These are phyloP conservation scores for Mycena leptocephala DNA, from an alignment of 768 basidiomycete species.

Conservation along the genomic window DNA sequence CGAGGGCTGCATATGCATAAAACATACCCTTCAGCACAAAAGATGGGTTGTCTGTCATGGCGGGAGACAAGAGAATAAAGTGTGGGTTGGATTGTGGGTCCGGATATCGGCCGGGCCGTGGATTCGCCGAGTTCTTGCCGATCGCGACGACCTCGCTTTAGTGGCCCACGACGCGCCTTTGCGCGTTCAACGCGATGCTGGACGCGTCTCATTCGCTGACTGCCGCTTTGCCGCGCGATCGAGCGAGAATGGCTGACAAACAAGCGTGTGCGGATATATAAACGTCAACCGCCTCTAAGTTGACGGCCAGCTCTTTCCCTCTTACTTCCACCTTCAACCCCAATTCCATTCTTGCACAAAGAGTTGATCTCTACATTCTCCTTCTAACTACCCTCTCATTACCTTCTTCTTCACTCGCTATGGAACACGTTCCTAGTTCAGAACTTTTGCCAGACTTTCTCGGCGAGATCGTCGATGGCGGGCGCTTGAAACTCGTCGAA, in stretches of 20 bases:
- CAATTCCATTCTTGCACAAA: constrained; percentile 23
- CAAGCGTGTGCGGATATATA: background rate
- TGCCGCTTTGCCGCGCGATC: background rate
- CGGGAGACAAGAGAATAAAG: constrained; percentile 30
- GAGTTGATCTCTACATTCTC: constrained; percentile 37
- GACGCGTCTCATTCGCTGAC: constrained; percentile 1
- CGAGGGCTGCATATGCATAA: background rate
- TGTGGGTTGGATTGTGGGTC: background rate
- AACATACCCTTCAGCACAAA: constrained; percentile 76
- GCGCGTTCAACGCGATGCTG: background rate
- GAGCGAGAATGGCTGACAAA: background rate
- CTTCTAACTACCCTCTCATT: constrained; percentile 31
- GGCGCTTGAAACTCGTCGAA: constrained; percentile 73
- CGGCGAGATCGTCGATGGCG: constrained; percentile 55
- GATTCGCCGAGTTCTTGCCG: background rate
- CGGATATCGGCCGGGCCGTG: background rate
- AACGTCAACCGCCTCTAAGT: constrained; percentile 8
- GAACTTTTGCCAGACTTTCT: constrained; percentile 66
- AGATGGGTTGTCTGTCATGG: constrained; percentile 84
- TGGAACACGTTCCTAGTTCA: constrained; percentile 58
- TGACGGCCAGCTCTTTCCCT: background rate
- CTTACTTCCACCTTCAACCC: constrained; percentile 13
- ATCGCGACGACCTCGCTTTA: background rate
- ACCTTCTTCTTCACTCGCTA: constrained; percentile 44
- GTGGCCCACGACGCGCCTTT: constrained; percentile 10